These are phyloP conservation scores for Hysterium pulicare DNA, from an alignment of 2,329 filamentous ascomycete genomes.

Conservation along the genomic window DNA sequence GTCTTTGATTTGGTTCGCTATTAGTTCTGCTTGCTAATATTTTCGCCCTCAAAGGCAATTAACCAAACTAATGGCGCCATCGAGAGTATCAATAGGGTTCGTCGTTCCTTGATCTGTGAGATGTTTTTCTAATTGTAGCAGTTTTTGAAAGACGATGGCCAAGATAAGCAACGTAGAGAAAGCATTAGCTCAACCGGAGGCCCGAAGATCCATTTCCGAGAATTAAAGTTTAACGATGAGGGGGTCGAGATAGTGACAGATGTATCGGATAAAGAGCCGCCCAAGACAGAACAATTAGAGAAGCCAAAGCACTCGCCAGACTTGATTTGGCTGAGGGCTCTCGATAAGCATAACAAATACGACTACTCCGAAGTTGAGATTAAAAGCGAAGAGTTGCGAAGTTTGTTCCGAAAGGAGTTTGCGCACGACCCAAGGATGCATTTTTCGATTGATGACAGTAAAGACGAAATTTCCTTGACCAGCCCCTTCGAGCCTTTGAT, in stretches of 20 bases:
- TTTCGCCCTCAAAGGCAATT: no score
- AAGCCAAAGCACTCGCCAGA: conserved; percentile 5
- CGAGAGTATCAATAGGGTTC: no score
- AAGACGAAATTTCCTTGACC: conserved; percentile 4
- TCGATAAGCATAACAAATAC: conserved; percentile 8
- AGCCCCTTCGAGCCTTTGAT: conserved; percentile 13
- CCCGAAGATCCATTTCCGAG: conserved; percentile 3
- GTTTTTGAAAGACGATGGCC: conserved; percentile 1
- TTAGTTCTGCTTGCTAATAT: no score
- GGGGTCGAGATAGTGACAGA: conserved; percentile 3
- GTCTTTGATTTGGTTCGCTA: no score
- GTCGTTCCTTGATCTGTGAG: no score
- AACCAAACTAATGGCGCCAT: no score
- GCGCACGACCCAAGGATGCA: conserved; percentile 10
- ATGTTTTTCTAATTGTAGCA: no score
- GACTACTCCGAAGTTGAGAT: conserved; percentile 9
- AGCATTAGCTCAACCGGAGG: background rate
- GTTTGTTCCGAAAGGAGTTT: conserved; percentile 7
- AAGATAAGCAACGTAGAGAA: conserved; percentile 2
- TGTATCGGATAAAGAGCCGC: conserved; percentile 6
- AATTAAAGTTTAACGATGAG: conserved; percentile 7
- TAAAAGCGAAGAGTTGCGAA: conserved; percentile 6
- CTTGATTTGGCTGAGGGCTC: conserved; percentile 8
- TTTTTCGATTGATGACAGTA: conserved; percentile 3
- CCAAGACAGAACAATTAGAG: conserved; percentile 2